Evolutionary conservation across 768 basidiomycete genomes (phyloP).

Genomic region (Trametes sanguinea): DNA sequence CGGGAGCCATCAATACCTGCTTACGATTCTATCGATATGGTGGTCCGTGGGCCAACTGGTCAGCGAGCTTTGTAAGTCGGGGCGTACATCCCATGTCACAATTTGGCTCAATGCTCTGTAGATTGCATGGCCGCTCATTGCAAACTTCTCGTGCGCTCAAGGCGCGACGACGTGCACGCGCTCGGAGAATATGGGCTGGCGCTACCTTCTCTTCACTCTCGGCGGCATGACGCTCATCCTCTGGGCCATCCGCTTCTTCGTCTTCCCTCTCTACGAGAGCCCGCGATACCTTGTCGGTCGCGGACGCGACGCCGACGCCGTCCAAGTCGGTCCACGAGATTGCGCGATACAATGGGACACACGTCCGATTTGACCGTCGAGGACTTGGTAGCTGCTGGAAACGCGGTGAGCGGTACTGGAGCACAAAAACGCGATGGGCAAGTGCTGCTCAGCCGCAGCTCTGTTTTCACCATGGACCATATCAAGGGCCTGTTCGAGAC

Average conservation of each 20-base stretch:
- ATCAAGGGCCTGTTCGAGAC: conserved; percentile 66
- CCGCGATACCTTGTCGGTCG: conserved; percentile 59
- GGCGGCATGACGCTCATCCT: conserved; percentile 54
- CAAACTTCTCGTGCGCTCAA: conserved; percentile 51
- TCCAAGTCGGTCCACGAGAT: conserved; percentile 48
- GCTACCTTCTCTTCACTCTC: conserved; percentile 56
- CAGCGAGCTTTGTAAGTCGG: conserved; percentile 43
- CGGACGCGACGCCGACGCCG: conserved; percentile 54
- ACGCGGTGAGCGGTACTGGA: conserved; percentile 21
- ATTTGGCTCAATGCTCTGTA: conserved; percentile 16
- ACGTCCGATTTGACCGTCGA: conserved; percentile 45
- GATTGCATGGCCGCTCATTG: conserved; percentile 63
- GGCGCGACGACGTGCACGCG: conserved; percentile 39
- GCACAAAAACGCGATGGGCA: neutral
- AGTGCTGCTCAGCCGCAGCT: conserved; percentile 42
- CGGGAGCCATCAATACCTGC: conserved; percentile 55
- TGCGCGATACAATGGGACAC: conserved; percentile 52
- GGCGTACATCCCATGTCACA: neutral
- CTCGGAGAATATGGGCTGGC: conserved; percentile 63
- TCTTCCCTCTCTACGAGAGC: conserved; percentile 56
- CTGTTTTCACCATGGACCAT: conserved; percentile 43
- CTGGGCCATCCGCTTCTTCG: conserved; percentile 54
- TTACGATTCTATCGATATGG: conserved; percentile 60
- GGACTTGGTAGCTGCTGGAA: conserved; percentile 42
- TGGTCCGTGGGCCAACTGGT: conserved; percentile 60